A percentile compares a stretch with the other conserved stretches of the same genome.
phyloP scores from a whole-genome alignment of 164 flowering plant species.

The Houttuynia cordata region DNA sequence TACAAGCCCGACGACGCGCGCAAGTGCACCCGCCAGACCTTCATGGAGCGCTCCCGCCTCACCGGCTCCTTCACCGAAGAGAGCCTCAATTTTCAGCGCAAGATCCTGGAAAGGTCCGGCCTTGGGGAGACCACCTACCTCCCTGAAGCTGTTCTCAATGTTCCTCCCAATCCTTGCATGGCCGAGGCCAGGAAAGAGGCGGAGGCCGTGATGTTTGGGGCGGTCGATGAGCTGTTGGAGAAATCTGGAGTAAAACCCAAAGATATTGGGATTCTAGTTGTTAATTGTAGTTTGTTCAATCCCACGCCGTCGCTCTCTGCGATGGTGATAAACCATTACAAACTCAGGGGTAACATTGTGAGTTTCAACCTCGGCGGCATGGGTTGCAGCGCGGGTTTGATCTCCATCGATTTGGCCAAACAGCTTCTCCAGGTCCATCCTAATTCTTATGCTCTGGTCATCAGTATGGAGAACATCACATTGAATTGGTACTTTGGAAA shows the following conservation, averaged over 20 bases:
- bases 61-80: conserved; percentile 32
- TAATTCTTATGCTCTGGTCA: conserved; percentile 54
- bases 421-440: conserved; percentile 69
- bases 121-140: conserved; percentile 59
- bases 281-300: conserved; percentile 67
- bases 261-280: conserved; percentile 52
- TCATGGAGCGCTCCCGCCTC: conserved; percentile 40
- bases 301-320: conserved; percentile 73
- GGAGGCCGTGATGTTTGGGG: conserved; percentile 67
- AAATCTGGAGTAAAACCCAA: conserved; percentile 49
- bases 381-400: conserved; percentile 78
- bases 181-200: conserved; percentile 68
- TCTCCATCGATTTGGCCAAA: conserved; percentile 62
- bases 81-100: conserved; percentile 53
- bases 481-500: conserved; percentile 72
- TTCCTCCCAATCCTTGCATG: conserved; percentile 68
- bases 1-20: conserved; percentile 59
- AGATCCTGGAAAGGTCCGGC: conserved; percentile 59
- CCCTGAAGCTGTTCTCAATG: conserved; percentile 51
- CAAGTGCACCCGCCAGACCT: conserved; percentile 48
- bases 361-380: conserved; percentile 62
- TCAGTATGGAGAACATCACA: conserved; percentile 74
- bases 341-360: conserved; percentile 56
- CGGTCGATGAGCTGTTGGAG: conserved; percentile 46
- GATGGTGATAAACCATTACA: conserved; percentile 65